Evolutionary conservation across 768 basidiomycete genomes (phyloP).

Genomic region (Serendipita sp.): DNA sequence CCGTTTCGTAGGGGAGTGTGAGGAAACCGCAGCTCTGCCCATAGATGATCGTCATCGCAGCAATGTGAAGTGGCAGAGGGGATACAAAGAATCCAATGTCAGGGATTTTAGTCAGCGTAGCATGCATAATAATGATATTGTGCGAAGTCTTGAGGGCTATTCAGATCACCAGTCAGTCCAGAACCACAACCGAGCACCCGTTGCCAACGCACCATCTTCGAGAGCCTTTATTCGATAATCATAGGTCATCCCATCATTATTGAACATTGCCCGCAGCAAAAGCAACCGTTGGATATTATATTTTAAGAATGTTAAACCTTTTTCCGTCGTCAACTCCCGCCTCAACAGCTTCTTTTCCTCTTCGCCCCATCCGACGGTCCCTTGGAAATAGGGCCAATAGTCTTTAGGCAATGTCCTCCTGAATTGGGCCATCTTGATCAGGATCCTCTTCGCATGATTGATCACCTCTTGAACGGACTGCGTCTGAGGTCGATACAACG

Average conservation of each 20-base stretch:
- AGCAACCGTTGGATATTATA: slow-evolving; percentile 68
- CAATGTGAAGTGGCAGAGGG: slow-evolving; percentile 75
- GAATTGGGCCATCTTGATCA: slow-evolving; percentile 60
- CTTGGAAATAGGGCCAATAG: slow-evolving; percentile 63
- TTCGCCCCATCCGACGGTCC: slow-evolving; percentile 55
- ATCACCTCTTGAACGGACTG: slow-evolving; percentile 54
- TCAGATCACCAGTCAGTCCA: neutral
- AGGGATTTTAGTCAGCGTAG: slow-evolving; percentile 67
- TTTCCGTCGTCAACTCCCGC: slow-evolving; percentile 59
- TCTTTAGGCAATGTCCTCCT: slow-evolving; percentile 49
- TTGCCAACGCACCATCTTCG: slow-evolving; percentile 43
- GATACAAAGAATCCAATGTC: slow-evolving; percentile 81
- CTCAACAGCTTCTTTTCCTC: slow-evolving; percentile 53
- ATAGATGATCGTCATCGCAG: slow-evolving; percentile 81
- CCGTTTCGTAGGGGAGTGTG: slow-evolving; percentile 42
- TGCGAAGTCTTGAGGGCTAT: slow-evolving; percentile 72
- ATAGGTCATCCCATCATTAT: slow-evolving; percentile 53
- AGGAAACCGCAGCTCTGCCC: slow-evolving; percentile 72
- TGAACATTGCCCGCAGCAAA: slow-evolving; percentile 63
- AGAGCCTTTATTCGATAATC: slow-evolving; percentile 51
- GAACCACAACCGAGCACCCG: neutral
- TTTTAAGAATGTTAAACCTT: slow-evolving; percentile 69
- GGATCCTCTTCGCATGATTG: slow-evolving; percentile 62
- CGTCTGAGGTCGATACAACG: slow-evolving; percentile 61
- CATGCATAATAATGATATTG: slow-evolving; percentile 74